Conservation (phyloP, 345 rosid genomes). For the Atalantia buxifolia region DNA sequence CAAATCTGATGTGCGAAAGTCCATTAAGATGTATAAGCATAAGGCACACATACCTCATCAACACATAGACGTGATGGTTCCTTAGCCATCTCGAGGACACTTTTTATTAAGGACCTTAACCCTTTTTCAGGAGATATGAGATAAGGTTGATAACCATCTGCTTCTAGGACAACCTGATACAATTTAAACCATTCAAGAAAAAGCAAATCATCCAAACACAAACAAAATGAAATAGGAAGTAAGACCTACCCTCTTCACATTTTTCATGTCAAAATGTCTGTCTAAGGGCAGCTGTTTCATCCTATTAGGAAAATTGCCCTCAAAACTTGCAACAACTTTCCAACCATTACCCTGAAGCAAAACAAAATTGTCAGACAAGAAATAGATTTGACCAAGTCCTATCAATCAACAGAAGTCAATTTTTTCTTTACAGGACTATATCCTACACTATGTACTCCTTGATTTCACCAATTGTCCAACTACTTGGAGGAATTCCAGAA, state of each 20-base stretch:
- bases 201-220: conserved; percentile 5
- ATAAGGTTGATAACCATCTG: conserved; percentile 99
- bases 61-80: conserved; percentile 93
- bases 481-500: not conserved
- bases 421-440: not conserved
- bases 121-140: conserved; percentile 99
- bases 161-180: conserved; percentile 84
- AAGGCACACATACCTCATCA: conserved; percentile 68
- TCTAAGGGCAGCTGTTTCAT: conserved; percentile 97
- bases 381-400: not conserved
- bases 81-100: conserved; percentile 95
- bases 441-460: not conserved
- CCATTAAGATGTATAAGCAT: not conserved
- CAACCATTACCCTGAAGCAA: conserved; percentile 90
- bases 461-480: not conserved
- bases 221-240: conserved; percentile 11
- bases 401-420: not conserved
- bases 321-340: conserved; percentile 98
- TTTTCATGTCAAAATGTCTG: conserved; percentile 86
- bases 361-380: conserved; percentile 7
- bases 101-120: conserved; percentile 89
- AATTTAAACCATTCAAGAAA: conserved; percentile 15
- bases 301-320: conserved; percentile 90
- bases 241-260: conserved; percentile 84
- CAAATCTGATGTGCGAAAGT: not conserved